Evolutionary conservation across 2,329 filamentous ascomycete species (phyloP).

Genomic region (Clonostachys chloroleuca): DNA sequence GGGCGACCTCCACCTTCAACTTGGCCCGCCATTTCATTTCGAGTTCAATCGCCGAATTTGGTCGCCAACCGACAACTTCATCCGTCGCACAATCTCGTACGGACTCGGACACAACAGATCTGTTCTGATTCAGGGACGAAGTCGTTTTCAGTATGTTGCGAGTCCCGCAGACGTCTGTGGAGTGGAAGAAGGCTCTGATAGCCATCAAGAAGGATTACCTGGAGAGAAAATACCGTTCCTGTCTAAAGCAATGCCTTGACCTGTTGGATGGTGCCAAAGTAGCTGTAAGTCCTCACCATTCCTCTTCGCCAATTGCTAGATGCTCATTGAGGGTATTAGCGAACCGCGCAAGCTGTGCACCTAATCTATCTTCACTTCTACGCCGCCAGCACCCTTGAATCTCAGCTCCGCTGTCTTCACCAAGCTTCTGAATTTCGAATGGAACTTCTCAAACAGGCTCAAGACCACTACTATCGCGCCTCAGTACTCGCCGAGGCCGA

Average conservation of each 20-base stretch:
- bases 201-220: conserved; percentile 52
- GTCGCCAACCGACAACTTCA: too few species aligned
- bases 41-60: too few species aligned
- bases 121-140: too few species aligned
- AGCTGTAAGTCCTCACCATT: conserved; percentile 17
- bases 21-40: too few species aligned
- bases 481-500: conserved; percentile 40
- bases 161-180: conserved; percentile 23
- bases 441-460: conserved; percentile 45
- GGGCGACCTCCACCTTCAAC: too few species aligned
- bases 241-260: conserved; percentile 46
- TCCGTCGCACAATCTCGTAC: too few species aligned
- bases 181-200: conserved; percentile 46
- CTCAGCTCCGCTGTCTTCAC: conserved; percentile 45
- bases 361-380: conserved; percentile 58
- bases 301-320: neutral
- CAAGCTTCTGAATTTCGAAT: conserved; percentile 38
- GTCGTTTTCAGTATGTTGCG: too few species aligned
- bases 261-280: conserved; percentile 44
- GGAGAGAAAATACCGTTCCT: conserved; percentile 45
- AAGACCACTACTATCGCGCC: conserved; percentile 44
- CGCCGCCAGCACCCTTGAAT: conserved; percentile 55
- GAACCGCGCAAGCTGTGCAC: conserved; percentile 23
- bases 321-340: neutral
- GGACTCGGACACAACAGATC: too few species aligned